Evolutionary conservation across 495 filamentous ascomycete species (phyloP).

Genomic region (Tuber aestivum): DNA sequence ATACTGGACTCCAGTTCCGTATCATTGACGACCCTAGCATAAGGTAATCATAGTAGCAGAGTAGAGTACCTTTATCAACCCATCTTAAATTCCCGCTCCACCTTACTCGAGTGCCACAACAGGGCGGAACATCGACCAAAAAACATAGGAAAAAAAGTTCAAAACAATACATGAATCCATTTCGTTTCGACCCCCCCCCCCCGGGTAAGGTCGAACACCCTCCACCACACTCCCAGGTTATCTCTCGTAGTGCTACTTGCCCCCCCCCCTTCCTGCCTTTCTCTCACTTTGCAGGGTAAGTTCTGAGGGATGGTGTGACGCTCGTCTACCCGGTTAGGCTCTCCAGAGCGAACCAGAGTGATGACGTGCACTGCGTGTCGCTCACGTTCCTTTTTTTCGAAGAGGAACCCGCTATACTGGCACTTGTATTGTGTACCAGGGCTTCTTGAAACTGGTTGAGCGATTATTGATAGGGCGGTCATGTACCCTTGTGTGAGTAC

Average conservation of each 20-base stretch:
- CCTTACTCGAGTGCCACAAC: neutral
- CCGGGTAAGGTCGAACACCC: neutral
- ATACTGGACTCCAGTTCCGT: neutral
- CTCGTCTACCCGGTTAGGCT: neutral
- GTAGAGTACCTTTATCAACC: neutral
- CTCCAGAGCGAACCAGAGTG: neutral
- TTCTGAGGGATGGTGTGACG: neutral
- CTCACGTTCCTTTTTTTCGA: neutral
- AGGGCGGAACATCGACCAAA: neutral
- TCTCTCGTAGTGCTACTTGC: neutral
- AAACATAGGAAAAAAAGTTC: neutral
- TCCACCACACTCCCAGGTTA: neutral
- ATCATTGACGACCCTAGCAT: neutral
- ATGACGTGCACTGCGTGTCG: neutral
- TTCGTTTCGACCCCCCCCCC: neutral
- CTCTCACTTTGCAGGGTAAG: neutral
- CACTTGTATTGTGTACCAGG: neutral
- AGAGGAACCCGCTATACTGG: neutral
- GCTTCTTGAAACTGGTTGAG: neutral
- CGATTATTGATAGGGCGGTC: neutral
- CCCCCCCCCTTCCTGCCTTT: neutral
- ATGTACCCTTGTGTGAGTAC: neutral
- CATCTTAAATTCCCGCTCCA: neutral
- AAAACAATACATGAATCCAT: neutral
- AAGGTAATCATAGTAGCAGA: neutral